Percentiles rank a stretch among this genome's conserved stretches.
phyloP scores from a whole-genome alignment of 495 filamentous ascomycete genomes.

The Penicillium coffeae region DNA sequence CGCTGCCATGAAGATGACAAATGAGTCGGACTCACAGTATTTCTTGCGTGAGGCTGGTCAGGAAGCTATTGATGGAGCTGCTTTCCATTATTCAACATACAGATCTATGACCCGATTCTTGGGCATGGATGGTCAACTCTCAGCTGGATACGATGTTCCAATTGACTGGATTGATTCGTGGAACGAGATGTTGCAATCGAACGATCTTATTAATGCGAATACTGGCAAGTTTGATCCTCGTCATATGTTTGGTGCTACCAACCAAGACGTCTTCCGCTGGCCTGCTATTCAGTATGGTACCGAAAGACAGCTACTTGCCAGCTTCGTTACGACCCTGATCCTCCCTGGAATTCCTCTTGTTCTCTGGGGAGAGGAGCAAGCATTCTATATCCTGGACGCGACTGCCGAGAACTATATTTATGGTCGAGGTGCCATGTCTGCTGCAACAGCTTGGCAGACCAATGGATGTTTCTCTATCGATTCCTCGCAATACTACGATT shows the following conservation, averaged over 20 bases:
- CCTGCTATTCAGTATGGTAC: constrained; percentile 60
- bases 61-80: constrained; percentile 60
- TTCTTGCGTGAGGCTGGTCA: constrained; percentile 57
- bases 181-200: constrained; percentile 55
- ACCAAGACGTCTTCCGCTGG: constrained; percentile 76
- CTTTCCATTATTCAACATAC: constrained; percentile 70
- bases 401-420: constrained; percentile 69
- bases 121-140: constrained; percentile 58
- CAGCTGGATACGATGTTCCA: constrained; percentile 55
- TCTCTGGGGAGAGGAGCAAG: constrained; percentile 70
- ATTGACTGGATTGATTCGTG: constrained; percentile 56
- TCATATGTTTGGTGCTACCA: constrained; percentile 65
- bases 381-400: constrained; percentile 62
- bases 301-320: constrained; percentile 56
- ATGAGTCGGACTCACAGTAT: constrained; percentile 38
- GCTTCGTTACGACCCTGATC: constrained; percentile 60
- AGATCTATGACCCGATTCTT: constrained; percentile 62
- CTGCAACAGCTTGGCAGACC: constrained; percentile 61
- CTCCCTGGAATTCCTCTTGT: constrained; percentile 66
- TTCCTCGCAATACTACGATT: constrained; percentile 55
- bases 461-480: constrained; percentile 64
- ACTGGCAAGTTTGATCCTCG: constrained; percentile 65
- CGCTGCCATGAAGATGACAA: constrained; percentile 44
- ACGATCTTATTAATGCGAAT: constrained; percentile 62
- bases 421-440: constrained; percentile 62